Percentiles rank a stretch among this genome's conserved stretches.
These are phyloP conservation scores for Liquidambar formosana DNA, from an alignment of 164 flowering plant genomes.

Conservation along the genomic window DNA sequence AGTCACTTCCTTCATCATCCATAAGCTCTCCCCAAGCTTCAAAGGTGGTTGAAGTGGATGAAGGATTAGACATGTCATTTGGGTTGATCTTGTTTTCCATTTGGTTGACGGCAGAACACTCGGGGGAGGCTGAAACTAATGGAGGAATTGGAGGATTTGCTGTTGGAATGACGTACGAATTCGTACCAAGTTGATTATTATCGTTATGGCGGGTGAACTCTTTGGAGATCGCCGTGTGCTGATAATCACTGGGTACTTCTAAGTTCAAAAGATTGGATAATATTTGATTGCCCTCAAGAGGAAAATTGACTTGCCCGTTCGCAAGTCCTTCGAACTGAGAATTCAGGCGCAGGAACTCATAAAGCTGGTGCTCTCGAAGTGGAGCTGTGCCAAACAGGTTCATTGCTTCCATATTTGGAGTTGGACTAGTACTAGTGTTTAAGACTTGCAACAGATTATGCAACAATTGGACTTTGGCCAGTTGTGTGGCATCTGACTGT, in stretches of 20 bases:
- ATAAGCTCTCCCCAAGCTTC: conserved; percentile 23
- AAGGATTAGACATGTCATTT: conserved; percentile 20
- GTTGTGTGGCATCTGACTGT: conserved; percentile 22
- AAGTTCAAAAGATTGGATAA: conserved; percentile 6
- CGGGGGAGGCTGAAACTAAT: conserved; percentile 23
- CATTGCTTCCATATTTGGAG: conserved; percentile 7
- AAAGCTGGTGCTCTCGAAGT: background rate
- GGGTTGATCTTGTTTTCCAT: conserved; percentile 1
- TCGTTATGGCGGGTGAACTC: too few species aligned
- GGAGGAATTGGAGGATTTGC: conserved; percentile 10
- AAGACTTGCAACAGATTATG: conserved; percentile 24
- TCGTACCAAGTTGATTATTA: conserved; percentile 8
- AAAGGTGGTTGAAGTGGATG: conserved; percentile 25
- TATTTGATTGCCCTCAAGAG: background rate
- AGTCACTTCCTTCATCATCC: conserved; percentile 23
- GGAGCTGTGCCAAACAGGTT: conserved; percentile 5
- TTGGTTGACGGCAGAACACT: background rate
- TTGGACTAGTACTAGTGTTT: background rate
- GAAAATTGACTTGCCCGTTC: background rate
- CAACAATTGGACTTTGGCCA: conserved; percentile 30
- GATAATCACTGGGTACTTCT: background rate
- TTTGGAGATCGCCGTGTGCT: background rate
- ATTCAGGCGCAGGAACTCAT: conserved; percentile 4
- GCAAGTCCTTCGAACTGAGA: conserved; percentile 4
- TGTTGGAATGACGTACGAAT: background rate